Conservation (phyloP, 805 yeast species). For the Blastobotrys peoriensis region DNA sequence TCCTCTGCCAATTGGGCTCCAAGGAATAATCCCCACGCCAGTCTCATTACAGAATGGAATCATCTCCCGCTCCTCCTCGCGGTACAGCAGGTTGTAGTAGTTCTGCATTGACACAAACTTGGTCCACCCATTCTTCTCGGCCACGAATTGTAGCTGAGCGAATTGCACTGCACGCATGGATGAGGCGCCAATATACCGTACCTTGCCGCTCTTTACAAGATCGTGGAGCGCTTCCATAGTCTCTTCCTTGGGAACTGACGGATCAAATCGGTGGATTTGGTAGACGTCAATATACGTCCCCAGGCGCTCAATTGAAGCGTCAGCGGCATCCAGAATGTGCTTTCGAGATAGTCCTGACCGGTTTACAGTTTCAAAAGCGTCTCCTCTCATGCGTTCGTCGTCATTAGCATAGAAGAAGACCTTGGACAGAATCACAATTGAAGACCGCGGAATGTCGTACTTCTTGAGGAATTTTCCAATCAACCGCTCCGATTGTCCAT, state of each 20-base stretch:
- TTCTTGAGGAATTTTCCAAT: slow-evolving; percentile 48
- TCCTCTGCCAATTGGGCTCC: slow-evolving; percentile 57
- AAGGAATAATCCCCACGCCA: slow-evolving; percentile 56
- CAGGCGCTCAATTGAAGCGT: slow-evolving; percentile 37
- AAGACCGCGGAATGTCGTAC: slow-evolving; percentile 47
- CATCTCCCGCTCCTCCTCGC: slow-evolving; percentile 66
- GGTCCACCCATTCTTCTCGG: slow-evolving; percentile 51
- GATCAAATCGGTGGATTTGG: slow-evolving; percentile 53
- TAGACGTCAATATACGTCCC: slow-evolving; percentile 47
- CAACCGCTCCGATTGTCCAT: slow-evolving; percentile 43
- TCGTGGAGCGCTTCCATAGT: slow-evolving; percentile 54
- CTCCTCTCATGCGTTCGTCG: slow-evolving; percentile 6
- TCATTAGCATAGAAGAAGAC: slow-evolving; percentile 31
- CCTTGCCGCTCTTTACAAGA: slow-evolving; percentile 41
- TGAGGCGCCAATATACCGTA: slow-evolving; percentile 59
- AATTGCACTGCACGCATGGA: slow-evolving; percentile 54
- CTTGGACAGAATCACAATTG: slow-evolving; percentile 52
- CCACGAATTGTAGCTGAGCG: slow-evolving; percentile 46
- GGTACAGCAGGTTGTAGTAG: slow-evolving; percentile 47
- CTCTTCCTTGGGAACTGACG: slow-evolving; percentile 43
- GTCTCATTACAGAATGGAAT: slow-evolving; percentile 47
- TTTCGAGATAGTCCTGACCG: slow-evolving; percentile 39
- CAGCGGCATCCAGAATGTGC: slow-evolving; percentile 43
- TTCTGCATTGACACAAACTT: slow-evolving; percentile 59
- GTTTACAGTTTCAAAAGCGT: slow-evolving; percentile 25